Percentiles rank a stretch among this genome's conserved stretches.
Evolutionary conservation across 345 rosid genomes (phyloP).

Genomic region (Erucastrum elatum): DNA sequence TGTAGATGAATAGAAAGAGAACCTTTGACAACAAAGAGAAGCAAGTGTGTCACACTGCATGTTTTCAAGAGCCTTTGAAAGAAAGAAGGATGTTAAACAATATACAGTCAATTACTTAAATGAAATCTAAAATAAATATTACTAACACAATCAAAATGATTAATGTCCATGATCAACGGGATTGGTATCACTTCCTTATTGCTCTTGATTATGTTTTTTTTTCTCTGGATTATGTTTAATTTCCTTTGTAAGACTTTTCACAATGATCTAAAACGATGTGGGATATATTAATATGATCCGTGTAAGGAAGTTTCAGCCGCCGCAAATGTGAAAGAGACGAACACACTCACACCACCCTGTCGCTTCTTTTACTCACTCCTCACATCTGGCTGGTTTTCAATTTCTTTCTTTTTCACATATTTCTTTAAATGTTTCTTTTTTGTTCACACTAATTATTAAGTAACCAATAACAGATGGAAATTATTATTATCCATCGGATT

Average conservation of each 20-base stretch:
- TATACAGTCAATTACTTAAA: no score
- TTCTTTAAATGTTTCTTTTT: background rate
- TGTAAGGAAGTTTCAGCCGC: slow-evolving; percentile 55
- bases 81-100: no score
- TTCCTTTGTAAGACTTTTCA: no score
- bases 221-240: no score
- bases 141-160: no score
- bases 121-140: no score
- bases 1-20: slow-evolving; percentile 27
- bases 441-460: background rate
- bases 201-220: no score
- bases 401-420: background rate
- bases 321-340: slow-evolving; percentile 42
- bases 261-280: no score
- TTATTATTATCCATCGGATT: background rate
- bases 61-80: no score
- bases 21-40: slow-evolving; percentile 36
- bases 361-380: slow-evolving; percentile 23
- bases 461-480: slow-evolving; percentile 12
- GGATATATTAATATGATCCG: background rate
- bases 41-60: no score
- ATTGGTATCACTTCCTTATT: no score
- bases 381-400: slow-evolving; percentile 21
- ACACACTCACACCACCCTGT: slow-evolving; percentile 31
- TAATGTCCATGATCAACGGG: no score